Percentiles rank a stretch among this genome's conserved stretches.
Conservation (phyloP, 1,284 basidiomycete species). For the Microbotryum saponariae region DNA sequence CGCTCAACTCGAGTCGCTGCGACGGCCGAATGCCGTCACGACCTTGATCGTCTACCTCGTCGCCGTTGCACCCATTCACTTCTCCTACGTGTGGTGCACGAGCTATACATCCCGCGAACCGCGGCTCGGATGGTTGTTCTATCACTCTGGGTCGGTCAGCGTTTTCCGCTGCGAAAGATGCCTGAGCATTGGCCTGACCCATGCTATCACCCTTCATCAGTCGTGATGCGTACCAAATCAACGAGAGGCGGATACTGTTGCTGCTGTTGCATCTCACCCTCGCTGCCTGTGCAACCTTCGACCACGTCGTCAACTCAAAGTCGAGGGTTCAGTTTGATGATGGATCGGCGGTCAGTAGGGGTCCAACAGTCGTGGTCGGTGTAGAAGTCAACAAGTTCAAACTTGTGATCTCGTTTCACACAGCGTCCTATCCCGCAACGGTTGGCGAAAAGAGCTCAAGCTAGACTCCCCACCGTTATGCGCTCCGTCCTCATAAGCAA, state of each 20-base stretch:
- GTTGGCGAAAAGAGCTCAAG: conserved; percentile 9
- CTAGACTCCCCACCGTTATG: neutral
- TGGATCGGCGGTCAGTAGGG: conserved; percentile 9
- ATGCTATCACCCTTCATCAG: neutral
- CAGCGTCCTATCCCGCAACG: conserved; percentile 31
- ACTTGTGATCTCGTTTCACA: neutral
- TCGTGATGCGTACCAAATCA: conserved; percentile 28
- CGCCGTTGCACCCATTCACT: conserved; percentile 9
- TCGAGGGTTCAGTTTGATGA: conserved; percentile 28
- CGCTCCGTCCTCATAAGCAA: conserved; percentile 10
- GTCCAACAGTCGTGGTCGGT: neutral
- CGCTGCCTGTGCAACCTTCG: conserved; percentile 13
- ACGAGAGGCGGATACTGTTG: conserved; percentile 30
- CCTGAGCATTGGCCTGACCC: neutral
- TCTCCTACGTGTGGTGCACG: conserved; percentile 27
- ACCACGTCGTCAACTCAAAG: conserved; percentile 16
- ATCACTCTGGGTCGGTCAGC: conserved; percentile 20
- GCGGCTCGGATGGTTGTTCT: conserved; percentile 16
- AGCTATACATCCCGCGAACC: conserved; percentile 12
- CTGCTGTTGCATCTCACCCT: conserved; percentile 16
- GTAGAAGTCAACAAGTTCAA: neutral
- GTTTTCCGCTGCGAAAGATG: neutral
- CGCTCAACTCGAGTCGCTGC: conserved; percentile 9
- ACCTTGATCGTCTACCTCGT: conserved; percentile 22
- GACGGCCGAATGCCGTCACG: neutral